A percentile compares a stretch with the other conserved stretches of the same genome.
Evolutionary conservation across 192 early-diverging fungal species (phyloP).

Genomic region (Coemansia sp.): DNA sequence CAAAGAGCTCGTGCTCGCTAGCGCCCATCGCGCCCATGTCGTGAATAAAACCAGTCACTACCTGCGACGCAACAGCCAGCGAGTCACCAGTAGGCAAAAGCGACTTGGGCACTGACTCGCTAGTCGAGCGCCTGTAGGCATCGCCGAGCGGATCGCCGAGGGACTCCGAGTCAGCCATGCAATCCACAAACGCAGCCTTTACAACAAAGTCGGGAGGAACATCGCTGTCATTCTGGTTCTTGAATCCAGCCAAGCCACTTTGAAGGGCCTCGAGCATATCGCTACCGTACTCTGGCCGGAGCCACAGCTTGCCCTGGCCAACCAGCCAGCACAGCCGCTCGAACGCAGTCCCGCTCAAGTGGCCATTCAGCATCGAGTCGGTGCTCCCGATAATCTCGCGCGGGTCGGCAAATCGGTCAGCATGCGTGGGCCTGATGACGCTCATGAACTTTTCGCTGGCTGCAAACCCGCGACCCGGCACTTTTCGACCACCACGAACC

Average conservation of each 20-base stretch:
- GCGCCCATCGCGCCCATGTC: conserved; percentile 30
- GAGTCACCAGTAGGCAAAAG: neutral
- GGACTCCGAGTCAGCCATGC: neutral
- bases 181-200: neutral
- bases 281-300: conserved; percentile 20
- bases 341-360: conserved; percentile 11
- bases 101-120: neutral
- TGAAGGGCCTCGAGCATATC: neutral
- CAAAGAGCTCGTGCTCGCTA: conserved; percentile 20
- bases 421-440: conserved; percentile 15
- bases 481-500: conserved; percentile 7
- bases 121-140: neutral
- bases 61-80: conserved; percentile 9
- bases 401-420: conserved; percentile 6
- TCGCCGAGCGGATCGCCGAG: neutral
- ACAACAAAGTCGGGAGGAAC: neutral
- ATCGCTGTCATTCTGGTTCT: neutral
- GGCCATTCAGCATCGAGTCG: neutral
- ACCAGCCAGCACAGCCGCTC: conserved; percentile 14
- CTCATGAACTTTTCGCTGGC: conserved; percentile 25
- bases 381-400: neutral
- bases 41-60: conserved; percentile 10
- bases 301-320: conserved; percentile 24
- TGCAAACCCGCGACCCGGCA: conserved; percentile 43
- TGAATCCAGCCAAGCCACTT: conserved; percentile 19